Conservation (phyloP, 306 rosid species). For the Vigna angularis region DNA sequence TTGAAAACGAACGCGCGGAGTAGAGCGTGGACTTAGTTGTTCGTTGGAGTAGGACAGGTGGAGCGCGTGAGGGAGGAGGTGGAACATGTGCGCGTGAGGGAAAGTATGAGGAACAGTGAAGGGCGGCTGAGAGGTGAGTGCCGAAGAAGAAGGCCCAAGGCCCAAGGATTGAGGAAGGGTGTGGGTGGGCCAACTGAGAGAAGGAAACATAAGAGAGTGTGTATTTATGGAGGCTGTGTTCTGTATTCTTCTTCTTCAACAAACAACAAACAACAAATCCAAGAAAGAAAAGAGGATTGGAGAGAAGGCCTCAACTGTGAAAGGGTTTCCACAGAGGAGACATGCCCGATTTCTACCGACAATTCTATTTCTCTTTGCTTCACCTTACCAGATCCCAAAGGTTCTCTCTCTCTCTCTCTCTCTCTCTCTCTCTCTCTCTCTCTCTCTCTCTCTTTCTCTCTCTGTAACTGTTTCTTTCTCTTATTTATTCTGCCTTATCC, state of each 20-base stretch:
- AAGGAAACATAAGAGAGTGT: conserved; percentile 27
- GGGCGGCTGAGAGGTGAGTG: conserved; percentile 63
- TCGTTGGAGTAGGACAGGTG: background rate
- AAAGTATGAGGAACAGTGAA: conserved; percentile 48
- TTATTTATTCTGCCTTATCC: conserved; percentile 30
- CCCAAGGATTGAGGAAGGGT: conserved; percentile 51
- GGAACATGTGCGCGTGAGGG: conserved; percentile 38
- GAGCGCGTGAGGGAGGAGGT: background rate
- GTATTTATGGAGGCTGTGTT: conserved; percentile 35
- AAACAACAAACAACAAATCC: background rate
- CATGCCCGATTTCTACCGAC: conserved; percentile 70
- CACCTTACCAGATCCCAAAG: conserved; percentile 62
- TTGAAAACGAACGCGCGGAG: background rate
- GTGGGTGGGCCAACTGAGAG: conserved; percentile 45
- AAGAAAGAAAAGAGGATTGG: background rate
- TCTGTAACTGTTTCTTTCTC: background rate
- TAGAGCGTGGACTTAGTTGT: background rate
- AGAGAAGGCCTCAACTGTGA: background rate
- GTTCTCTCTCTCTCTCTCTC: conserved; percentile 36
- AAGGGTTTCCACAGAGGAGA: conserved; percentile 58
- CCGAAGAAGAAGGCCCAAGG: conserved; percentile 49
- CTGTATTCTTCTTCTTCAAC: background rate
- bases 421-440: background rate
- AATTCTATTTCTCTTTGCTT: conserved; percentile 40
- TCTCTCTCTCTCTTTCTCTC: background rate